These are phyloP conservation scores for Geotrichum fermentans DNA, from an alignment of 1,139 yeast species.

Conservation along the genomic window DNA sequence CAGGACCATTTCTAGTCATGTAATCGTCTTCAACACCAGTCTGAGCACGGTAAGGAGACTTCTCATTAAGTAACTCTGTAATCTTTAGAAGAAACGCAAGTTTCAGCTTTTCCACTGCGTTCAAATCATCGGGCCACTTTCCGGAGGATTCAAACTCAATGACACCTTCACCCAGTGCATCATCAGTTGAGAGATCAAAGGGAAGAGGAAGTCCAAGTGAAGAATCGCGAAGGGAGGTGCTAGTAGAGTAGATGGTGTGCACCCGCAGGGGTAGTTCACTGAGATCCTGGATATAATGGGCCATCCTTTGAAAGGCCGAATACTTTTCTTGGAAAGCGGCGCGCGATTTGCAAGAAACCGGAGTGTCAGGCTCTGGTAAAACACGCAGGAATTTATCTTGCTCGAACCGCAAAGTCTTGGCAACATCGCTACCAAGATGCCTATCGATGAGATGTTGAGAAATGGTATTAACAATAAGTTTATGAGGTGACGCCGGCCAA, in stretches of 20 bases:
- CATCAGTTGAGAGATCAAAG: constrained; percentile 65
- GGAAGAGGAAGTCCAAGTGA: constrained; percentile 79
- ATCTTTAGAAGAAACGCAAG: constrained; percentile 80
- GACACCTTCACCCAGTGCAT: constrained; percentile 73
- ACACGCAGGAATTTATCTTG: constrained; percentile 30
- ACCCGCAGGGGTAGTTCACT: constrained; percentile 64
- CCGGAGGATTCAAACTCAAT: constrained; percentile 83
- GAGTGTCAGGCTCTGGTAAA: constrained; percentile 37
- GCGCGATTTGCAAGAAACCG: constrained; percentile 42
- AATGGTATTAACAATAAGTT: constrained; percentile 63
- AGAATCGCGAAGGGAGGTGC: constrained; percentile 68
- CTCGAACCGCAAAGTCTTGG: constrained; percentile 23
- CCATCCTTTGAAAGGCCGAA: constrained; percentile 62
- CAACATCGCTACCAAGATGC: constrained; percentile 49
- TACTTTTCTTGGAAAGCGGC: constrained; percentile 53
- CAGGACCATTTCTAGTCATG: constrained; percentile 47
- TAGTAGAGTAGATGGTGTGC: constrained; percentile 61
- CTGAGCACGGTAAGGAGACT: constrained; percentile 51
- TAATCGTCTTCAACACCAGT: constrained; percentile 54
- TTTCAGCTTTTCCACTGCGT: constrained; percentile 82
- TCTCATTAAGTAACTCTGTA: constrained; percentile 46
- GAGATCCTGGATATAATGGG: constrained; percentile 49
- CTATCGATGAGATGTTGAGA: constrained; percentile 56
- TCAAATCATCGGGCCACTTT: constrained; percentile 93
- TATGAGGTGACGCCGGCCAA: constrained; percentile 58